Evolutionary conservation across 2,329 filamentous ascomycete genomes (phyloP).

Genomic region (Camillea tinctor): DNA sequence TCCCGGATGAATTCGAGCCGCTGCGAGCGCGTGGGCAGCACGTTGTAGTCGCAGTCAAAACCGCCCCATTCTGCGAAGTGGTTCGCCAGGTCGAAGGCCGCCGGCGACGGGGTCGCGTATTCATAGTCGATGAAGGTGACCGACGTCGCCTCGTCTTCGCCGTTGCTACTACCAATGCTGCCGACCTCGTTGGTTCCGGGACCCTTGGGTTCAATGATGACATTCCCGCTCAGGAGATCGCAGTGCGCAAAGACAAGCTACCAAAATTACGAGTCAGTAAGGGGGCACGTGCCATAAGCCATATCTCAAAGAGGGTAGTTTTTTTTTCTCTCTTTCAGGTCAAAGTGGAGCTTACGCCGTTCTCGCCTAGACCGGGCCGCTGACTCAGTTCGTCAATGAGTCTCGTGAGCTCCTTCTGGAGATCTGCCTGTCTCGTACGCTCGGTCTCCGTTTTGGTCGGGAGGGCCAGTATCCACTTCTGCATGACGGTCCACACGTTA

Average conservation of each 20-base stretch:
- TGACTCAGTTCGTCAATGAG: slow-evolving; percentile 72
- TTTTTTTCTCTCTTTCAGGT: neutral
- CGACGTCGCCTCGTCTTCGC: slow-evolving; percentile 35
- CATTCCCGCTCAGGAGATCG: slow-evolving; percentile 93
- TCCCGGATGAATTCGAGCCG: slow-evolving; percentile 78
- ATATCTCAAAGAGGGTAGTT: neutral
- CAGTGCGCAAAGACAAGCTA: slow-evolving; percentile 92
- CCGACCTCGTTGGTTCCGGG: slow-evolving; percentile 30
- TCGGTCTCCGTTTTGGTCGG: slow-evolving; percentile 71
- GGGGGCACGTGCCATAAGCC: neutral
- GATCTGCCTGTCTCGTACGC: slow-evolving; percentile 60
- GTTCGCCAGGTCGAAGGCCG: slow-evolving; percentile 94
- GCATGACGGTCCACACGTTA: slow-evolving; percentile 92
- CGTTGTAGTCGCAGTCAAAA: slow-evolving; percentile 88
- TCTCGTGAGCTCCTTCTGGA: slow-evolving; percentile 74
- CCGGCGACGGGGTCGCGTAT: slow-evolving; percentile 90
- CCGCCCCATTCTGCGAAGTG: slow-evolving; percentile 99
- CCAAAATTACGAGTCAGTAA: neutral
- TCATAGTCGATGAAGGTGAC: slow-evolving; percentile 97
- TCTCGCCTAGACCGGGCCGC: slow-evolving; percentile 71
- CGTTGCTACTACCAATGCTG: slow-evolving; percentile 34
- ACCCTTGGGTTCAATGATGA: slow-evolving; percentile 71
- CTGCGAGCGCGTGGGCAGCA: slow-evolving; percentile 74
- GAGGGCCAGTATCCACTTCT: slow-evolving; percentile 90
- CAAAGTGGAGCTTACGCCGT: slow-evolving; percentile 58